Evolutionary conservation across 495 filamentous ascomycete genomes (phyloP), one percentile per base, ranked within the genome.

Genomic region (Cudoniella acicularis): DNA sequence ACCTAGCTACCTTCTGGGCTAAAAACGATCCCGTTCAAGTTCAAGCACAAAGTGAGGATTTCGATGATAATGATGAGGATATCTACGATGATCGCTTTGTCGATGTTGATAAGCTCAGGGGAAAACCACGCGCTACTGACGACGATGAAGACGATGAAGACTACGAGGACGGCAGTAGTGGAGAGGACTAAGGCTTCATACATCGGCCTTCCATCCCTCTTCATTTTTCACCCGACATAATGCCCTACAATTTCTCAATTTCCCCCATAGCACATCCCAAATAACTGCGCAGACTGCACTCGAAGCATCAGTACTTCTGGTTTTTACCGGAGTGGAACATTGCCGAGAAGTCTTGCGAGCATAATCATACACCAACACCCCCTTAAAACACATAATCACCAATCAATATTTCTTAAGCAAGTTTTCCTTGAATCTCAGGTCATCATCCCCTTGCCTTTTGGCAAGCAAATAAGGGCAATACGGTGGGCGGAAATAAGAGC

Each of bases 81-180:
- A n/a, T 24, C 3, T 20, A 46, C 23, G 21, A 30, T 9, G 20
- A 27, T n/a, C 21, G 22, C 17, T 54, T 54, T 9, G 8, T 53
- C 20, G 22, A 56, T 27, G 13, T 56, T 16, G 25, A 25, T 9
- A 45, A 45, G 16, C 4, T 36, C 30, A 4, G 30, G 4, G 30
- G 6, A 36, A 13, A 13, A 36, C n/a, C n/a, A n/a, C n/a, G n/a
- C n/a, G n/a, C n/a, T n/a, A n/a, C n/a, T n/a, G n/a, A n/a, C n/a
- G n/a, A n/a, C n/a, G 22, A 22, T 13, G 52, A 48, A 46, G 41
- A 56, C 0, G 53, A 56, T 20, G 42, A 48, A 20, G 53, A 56
- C 13, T 47, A 54, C 40, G 17, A 40, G 22, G 49, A 26, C 21
- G 52, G 22, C 13, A 56, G 22, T 18, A 21, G 48, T 17, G 6